These are phyloP conservation scores for Theobroma cacao DNA, from an alignment of 345 rosid species.

Conservation along the genomic window DNA sequence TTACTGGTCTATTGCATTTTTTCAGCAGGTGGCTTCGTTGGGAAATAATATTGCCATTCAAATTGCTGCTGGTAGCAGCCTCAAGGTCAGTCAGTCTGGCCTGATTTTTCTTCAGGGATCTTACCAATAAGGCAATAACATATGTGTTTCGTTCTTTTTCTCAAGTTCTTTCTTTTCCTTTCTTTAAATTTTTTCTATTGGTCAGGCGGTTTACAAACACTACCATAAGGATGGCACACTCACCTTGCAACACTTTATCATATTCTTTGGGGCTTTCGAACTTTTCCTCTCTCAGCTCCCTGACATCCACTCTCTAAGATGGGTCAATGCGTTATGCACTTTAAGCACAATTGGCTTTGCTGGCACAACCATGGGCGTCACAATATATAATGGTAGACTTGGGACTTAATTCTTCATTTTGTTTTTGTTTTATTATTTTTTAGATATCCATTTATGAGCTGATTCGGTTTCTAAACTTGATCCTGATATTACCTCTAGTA, in stretches of 20 bases:
- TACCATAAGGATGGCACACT: conserved; percentile 31
- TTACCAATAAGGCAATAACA: background rate
- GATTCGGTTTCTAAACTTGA: background rate
- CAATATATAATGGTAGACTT: conserved; percentile 38
- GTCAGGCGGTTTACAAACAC: conserved; percentile 45
- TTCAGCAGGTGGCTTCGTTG: conserved; percentile 58
- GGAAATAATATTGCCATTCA: conserved; percentile 57
- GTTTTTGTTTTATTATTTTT: background rate
- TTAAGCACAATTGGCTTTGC: conserved; percentile 50
- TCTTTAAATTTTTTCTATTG: background rate
- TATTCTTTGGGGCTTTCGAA: conserved; percentile 47
- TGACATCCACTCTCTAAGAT: conserved; percentile 49
- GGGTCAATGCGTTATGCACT: conserved; percentile 48
- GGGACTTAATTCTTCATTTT: background rate
- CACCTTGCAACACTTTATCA: conserved; percentile 43
- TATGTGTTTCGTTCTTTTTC: background rate
- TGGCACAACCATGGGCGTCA: conserved; percentile 44
- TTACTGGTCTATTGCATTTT: conserved; percentile 46
- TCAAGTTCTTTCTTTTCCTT: background rate
- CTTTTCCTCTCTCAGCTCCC: conserved; percentile 51
- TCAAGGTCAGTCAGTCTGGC: conserved; percentile 34
- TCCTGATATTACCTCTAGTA: background rate
- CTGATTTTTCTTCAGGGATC: background rate
- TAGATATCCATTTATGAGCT: background rate
- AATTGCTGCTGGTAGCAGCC: conserved; percentile 58